These are phyloP conservation scores for Lachancea lanzarotensis DNA, from an alignment of 805 yeast species.

Conservation along the genomic window DNA sequence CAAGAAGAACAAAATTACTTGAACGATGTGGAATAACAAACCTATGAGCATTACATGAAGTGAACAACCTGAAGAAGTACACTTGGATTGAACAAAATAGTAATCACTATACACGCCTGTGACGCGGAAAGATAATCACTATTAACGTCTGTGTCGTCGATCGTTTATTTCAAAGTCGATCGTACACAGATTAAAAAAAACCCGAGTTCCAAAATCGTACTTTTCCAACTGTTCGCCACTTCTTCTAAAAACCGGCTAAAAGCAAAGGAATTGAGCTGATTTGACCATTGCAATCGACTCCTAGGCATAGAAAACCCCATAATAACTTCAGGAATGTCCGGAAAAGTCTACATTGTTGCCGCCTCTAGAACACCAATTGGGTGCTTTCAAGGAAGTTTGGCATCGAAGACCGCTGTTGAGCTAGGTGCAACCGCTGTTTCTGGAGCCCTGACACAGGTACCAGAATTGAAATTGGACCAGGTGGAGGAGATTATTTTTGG, in stretches of 20 bases:
- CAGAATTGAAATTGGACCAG: slow-evolving; percentile 61
- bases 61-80: not conserved
- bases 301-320: not conserved
- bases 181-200: not conserved
- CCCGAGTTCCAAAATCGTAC: not conserved
- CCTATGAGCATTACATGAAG: not conserved
- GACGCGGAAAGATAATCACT: not conserved
- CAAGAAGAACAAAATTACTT: not conserved
- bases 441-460: slow-evolving; percentile 77
- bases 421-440: slow-evolving; percentile 90
- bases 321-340: slow-evolving; percentile 17
- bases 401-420: slow-evolving; percentile 73
- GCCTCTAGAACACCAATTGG: slow-evolving; percentile 95
- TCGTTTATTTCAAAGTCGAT: not conserved
- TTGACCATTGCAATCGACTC: not conserved
- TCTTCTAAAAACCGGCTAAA: not conserved
- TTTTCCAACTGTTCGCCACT: not conserved
- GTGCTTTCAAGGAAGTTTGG: slow-evolving; percentile 78
- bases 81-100: too few relatives aligned
- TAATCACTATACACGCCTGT: not conserved
- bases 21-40: not conserved
- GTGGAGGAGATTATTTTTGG: slow-evolving; percentile 93
- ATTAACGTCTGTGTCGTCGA: not conserved
- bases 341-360: slow-evolving; percentile 78
- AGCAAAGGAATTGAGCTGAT: not conserved